Conservation (phyloP, 768 basidiomycete species). For the Termitomyces sp. region DNA sequence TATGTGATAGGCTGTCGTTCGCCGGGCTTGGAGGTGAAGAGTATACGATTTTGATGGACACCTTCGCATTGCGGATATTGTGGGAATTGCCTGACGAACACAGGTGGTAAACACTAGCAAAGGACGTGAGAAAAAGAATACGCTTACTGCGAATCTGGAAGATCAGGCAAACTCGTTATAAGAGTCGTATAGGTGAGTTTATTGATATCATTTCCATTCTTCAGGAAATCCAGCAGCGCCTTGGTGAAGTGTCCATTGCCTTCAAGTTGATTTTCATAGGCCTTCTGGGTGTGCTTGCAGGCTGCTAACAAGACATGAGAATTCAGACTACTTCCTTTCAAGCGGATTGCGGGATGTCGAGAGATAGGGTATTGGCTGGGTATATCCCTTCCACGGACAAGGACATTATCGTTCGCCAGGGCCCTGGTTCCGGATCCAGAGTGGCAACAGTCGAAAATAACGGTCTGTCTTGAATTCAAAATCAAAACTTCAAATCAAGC, state of each 20-base stretch:
- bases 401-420: no score
- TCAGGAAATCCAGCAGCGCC: conserved; percentile 2
- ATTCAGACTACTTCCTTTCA: neutral
- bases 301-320: conserved; percentile 2
- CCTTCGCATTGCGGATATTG: conserved; percentile 11
- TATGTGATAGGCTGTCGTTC: neutral
- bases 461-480: conserved; percentile 5
- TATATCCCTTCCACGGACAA: neutral
- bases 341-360: neutral
- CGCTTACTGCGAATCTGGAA: neutral
- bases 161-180: neutral
- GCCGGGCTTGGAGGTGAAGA: neutral
- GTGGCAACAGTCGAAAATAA: conserved; percentile 15
- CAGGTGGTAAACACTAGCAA: neutral
- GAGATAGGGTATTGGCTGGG: neutral
- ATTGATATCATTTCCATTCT: neutral
- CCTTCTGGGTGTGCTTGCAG: neutral
- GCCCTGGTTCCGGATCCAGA: conserved; percentile 1
- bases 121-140: no score
- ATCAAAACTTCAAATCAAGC: neutral
- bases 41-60: conserved; percentile 4
- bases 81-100: conserved; percentile 3
- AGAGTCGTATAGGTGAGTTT: conserved; percentile 12
- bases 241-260: conserved; percentile 5
- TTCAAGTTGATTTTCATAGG: neutral